Percentiles rank a stretch among this genome's conserved stretches.
Evolutionary conservation across 2,329 filamentous ascomycete genomes (phyloP).

Genomic region (Hymenoscyphus albidus): DNA sequence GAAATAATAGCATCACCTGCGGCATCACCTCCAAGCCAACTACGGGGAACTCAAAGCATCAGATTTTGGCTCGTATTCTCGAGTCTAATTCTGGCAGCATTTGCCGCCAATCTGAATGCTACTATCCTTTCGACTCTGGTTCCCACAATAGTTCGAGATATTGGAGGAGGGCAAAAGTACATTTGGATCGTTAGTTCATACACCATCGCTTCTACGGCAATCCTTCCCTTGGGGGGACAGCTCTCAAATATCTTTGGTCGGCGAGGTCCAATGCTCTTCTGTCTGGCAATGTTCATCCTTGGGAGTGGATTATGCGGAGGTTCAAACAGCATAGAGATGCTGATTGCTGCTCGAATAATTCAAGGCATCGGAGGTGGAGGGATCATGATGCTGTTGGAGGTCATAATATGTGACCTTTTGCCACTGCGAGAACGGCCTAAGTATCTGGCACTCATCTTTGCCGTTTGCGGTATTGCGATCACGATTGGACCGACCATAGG

Average conservation of each 20-base stretch:
- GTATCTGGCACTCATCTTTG: slow-evolving; percentile 35
- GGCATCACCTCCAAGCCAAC: too few species aligned
- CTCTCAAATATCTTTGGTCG: slow-evolving; percentile 9
- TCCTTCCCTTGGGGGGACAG: slow-evolving; percentile 6
- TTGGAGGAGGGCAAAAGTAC: neutral
- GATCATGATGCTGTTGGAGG: slow-evolving; percentile 42
- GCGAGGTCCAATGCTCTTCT: neutral
- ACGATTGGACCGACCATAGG: slow-evolving; percentile 11
- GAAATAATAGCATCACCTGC: too few species aligned
- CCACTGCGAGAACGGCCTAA: slow-evolving; percentile 44
- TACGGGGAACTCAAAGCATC: neutral
- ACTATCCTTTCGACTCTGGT: neutral
- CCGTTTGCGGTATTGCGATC: slow-evolving; percentile 31
- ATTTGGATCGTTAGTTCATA: neutral
- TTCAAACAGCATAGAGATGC: slow-evolving; percentile 4
- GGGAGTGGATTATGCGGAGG: slow-evolving; percentile 7
- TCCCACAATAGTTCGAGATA: neutral
- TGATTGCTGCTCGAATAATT: slow-evolving; percentile 6
- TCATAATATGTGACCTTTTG: slow-evolving; percentile 48
- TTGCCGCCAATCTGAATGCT: neutral
- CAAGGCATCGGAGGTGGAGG: slow-evolving; percentile 45
- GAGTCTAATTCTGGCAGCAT: neutral
- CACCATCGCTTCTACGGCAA: neutral
- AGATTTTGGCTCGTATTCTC: neutral
- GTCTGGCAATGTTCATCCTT: neutral